Conservation (phyloP, 108 stramenopile species). For the Skeletonema costatum region DNA sequence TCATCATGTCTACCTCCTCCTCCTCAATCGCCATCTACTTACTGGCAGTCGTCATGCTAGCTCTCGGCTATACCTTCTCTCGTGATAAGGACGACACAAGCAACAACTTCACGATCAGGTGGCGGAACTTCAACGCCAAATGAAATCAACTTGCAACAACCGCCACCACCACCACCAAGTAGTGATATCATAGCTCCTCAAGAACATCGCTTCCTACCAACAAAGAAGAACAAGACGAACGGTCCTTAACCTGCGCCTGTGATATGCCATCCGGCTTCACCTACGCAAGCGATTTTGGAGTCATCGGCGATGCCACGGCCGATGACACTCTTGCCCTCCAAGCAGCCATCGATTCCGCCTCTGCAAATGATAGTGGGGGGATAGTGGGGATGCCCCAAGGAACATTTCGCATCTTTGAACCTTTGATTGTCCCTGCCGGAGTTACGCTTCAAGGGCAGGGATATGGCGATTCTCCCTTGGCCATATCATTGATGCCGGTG, state of each 20-base stretch:
- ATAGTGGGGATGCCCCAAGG: slow-evolving; percentile 24
- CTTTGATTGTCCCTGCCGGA: slow-evolving; percentile 20
- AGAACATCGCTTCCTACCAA: background rate
- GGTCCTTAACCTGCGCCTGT: background rate
- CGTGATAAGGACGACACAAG: background rate
- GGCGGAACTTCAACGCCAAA: background rate
- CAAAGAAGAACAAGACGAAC: background rate
- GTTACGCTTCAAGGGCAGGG: slow-evolving; percentile 30
- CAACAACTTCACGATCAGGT: background rate
- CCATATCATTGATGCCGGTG: slow-evolving; percentile 29
- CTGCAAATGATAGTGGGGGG: slow-evolving; percentile 19
- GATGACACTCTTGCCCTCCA: slow-evolving; percentile 31
- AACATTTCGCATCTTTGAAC: slow-evolving; percentile 19
- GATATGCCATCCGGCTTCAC: slow-evolving; percentile 7
- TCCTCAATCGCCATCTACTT: background rate
- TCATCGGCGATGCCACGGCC: slow-evolving; percentile 18
- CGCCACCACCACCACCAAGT: too few species aligned
- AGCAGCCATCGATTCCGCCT: slow-evolving; percentile 22
- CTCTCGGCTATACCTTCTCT: background rate
- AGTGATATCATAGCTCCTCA: background rate
- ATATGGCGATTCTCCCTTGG: slow-evolving; percentile 27
- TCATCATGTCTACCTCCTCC: background rate
- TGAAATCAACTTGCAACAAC: background rate
- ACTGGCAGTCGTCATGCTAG: background rate
- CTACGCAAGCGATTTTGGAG: slow-evolving; percentile 22